Base-by-base conservation (phyloP, 78 protist species). In the Dictyostelium brefeldianum region DNA sequence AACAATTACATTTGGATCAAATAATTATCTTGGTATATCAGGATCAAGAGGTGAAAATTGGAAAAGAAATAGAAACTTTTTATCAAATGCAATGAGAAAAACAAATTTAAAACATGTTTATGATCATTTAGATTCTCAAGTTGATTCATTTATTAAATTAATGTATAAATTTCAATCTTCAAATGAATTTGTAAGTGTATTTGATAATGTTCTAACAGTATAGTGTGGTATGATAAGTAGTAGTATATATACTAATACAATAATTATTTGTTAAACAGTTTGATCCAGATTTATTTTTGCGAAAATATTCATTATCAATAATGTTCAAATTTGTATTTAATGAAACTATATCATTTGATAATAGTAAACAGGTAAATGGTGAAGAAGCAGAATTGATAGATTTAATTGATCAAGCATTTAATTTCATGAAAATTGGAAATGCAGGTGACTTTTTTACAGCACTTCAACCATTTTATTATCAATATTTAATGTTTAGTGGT, bases 311-410 rank as follows among this genome's bases (percentile, higher is more conserved):
- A 50, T 14, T 83, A 11, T 53, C 73, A 20, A 43, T 57, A 29
- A 83, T 83, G 43, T 83, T 83, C 27, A 71, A 71, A 31, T 46
- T 48, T 50, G 46, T 71, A 14, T 69, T 83, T 71, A 69, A 64
- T 31, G 90, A 83, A 51, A 65, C 53, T n/a, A 54, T 83, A 15
- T 41, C 79, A 4, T 83, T 69, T 71, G 80, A 71, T 18, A 78
- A 71, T 36, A 36, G 43, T 36, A 29, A 77, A 25, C 2, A 20
- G 41, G 80, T 67, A 3, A 43, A 71, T 11, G 80, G 80, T 25
- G 73, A 54, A 51, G 83, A 51, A 1, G 27, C 53, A 41, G 29
- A 54, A 20, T 57, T 79, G 14, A 70, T 31, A 10, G 54, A 80
- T 27, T 43, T 43, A 10, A 85, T 85, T 25, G 25, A 53, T 8